phyloP scores from a whole-genome alignment of 441 rosid species.

The Capsella rubella region DNA sequence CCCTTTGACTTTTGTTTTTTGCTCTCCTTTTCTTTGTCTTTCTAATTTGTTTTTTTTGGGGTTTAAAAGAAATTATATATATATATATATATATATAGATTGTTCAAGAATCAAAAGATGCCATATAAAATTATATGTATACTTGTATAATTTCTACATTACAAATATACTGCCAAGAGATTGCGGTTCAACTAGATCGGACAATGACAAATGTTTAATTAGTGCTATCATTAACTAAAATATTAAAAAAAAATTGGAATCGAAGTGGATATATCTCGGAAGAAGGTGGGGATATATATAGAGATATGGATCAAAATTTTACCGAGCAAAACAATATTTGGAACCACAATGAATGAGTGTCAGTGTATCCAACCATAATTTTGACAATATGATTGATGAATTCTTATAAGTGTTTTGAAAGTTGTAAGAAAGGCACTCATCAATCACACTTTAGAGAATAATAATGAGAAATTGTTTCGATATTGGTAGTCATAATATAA shows the following conservation, averaged over 20 bases:
- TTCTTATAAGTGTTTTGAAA: not conserved
- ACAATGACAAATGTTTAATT: conserved; percentile 5
- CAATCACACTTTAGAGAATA: conserved; percentile 22
- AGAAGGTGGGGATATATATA: not conserved
- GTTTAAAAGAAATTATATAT: not conserved
- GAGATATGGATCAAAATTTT: not conserved
- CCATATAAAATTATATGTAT: conserved; percentile 15
- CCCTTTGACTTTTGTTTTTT: conserved; percentile 57
- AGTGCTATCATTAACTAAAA: not conserved
- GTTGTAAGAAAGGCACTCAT: not conserved
- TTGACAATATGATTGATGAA: not conserved
- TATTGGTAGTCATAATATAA: not conserved
- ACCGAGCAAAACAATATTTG: not conserved
- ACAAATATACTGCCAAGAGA: conserved; percentile 21
- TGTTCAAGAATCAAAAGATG: not conserved
- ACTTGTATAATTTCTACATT: conserved; percentile 29
- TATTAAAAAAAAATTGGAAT: not conserved
- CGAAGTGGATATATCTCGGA: not conserved
- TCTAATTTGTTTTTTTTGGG: conserved; percentile 33
- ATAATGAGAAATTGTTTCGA: not conserved
- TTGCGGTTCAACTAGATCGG: not conserved
- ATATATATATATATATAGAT: not conserved
- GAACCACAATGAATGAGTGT: not conserved
- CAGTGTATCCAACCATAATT: not conserved
- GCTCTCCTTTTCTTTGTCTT: conserved; percentile 33